These are phyloP conservation scores for Paramecium sexaurelia DNA, from an alignment of 73 alveolate species.

Conservation along the genomic window DNA sequence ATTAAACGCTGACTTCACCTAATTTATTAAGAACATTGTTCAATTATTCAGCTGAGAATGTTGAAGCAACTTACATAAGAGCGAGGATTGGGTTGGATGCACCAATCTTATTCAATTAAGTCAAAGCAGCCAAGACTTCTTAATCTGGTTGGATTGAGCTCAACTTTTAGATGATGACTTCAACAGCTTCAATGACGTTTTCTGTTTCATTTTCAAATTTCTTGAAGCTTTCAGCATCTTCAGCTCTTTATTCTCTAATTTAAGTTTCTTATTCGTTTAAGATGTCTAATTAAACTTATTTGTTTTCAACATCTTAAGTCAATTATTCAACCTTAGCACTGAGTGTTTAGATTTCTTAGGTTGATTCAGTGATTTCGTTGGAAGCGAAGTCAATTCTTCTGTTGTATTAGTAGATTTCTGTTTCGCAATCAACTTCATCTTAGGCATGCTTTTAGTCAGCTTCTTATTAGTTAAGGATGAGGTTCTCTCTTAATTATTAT, in stretches of 20 bases:
- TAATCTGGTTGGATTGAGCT: slow-evolving; percentile 51
- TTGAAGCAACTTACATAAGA: slow-evolving; percentile 69
- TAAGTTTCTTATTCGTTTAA: slow-evolving; percentile 61
- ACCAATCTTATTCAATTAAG: slow-evolving; percentile 60
- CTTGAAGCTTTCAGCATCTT: slow-evolving; percentile 47
- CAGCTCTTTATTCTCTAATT: slow-evolving; percentile 67
- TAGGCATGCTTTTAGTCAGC: slow-evolving; percentile 57
- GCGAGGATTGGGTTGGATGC: slow-evolving; percentile 63
- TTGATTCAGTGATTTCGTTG: slow-evolving; percentile 63
- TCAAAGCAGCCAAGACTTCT: slow-evolving; percentile 60
- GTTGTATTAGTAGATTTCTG: slow-evolving; percentile 54
- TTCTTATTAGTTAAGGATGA: slow-evolving; percentile 60
- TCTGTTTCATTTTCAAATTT: slow-evolving; percentile 57
- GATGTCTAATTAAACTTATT: slow-evolving; percentile 48
- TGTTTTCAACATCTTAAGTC: slow-evolving; percentile 45
- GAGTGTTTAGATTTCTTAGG: slow-evolving; percentile 62
- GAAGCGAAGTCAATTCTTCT: slow-evolving; percentile 61
- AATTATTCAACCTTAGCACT: slow-evolving; percentile 50
- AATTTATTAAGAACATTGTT: slow-evolving; percentile 50
- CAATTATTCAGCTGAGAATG: slow-evolving; percentile 70
- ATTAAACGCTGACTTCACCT: slow-evolving; percentile 55
- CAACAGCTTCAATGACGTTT: slow-evolving; percentile 59
- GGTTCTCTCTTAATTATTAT: slow-evolving; percentile 64
- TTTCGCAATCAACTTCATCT: slow-evolving; percentile 62
- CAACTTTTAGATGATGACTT: slow-evolving; percentile 61